phyloP scores from a whole-genome alignment of 495 filamentous ascomycete species.

The Gamarada debralockiae region DNA sequence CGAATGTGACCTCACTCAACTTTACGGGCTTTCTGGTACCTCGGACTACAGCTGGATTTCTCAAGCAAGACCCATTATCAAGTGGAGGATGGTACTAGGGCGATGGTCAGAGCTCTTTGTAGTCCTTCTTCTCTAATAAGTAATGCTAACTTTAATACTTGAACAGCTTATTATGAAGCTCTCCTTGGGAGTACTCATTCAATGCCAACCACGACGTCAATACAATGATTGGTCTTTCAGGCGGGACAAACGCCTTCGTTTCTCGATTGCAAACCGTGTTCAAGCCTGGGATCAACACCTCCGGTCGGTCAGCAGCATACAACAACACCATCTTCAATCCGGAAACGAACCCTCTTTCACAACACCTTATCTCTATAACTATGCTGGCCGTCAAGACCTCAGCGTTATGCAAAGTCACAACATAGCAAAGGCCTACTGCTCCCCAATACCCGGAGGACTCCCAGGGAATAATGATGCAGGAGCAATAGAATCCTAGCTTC shows the following conservation, averaged over 20 bases:
- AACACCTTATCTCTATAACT: constrained; percentile 77
- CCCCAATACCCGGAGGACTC: constrained; percentile 44
- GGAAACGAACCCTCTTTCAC: too few relatives aligned
- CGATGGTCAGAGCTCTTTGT: too few relatives aligned
- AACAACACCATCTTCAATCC: too few relatives aligned
- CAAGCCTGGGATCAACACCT: too few relatives aligned
- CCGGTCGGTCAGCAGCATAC: too few relatives aligned
- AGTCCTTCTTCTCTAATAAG: too few relatives aligned
- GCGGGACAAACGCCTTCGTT: constrained; percentile 55
- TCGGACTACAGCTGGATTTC: too few relatives aligned
- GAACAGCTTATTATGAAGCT: too few relatives aligned
- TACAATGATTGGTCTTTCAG: constrained; percentile 52
- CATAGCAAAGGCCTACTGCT: constrained; percentile 54
- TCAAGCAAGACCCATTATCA: constrained; percentile 54
- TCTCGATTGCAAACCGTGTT: too few relatives aligned
- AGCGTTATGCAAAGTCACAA: constrained; percentile 50
- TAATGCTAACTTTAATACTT: too few relatives aligned
- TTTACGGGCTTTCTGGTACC: constrained; percentile 60
- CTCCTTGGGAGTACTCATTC: constrained; percentile 50
- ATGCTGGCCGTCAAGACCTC: constrained; percentile 55
- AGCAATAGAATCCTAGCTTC: constrained; percentile 65
- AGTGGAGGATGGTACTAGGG: constrained; percentile 32
- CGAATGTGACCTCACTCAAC: constrained; percentile 42
- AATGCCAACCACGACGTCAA: constrained; percentile 68
- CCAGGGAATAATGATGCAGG: constrained; percentile 69